These are phyloP conservation scores for Tetrahymena thermophila DNA, from an alignment of 73 alveolate genomes.

Conservation along the genomic window DNA sequence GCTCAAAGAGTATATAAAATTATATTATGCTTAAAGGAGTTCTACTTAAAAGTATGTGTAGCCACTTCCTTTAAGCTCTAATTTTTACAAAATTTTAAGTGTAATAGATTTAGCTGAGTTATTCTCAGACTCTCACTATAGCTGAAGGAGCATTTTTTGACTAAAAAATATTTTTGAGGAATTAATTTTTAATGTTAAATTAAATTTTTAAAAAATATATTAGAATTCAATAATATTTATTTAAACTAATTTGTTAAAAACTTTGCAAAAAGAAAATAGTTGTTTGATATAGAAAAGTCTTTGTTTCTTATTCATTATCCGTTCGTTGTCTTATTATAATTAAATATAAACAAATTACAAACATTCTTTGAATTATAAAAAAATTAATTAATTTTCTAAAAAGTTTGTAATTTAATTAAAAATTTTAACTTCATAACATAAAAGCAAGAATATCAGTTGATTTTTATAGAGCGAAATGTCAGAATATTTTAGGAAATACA, in stretches of 20 bases:
- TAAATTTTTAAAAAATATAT: too few relatives aligned
- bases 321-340: not conserved
- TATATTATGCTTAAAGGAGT: not conserved
- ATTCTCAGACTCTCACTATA: not conserved
- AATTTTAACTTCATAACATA: not conserved
- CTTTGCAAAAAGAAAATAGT: not conserved
- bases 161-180: too few relatives aligned
- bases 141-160: not conserved
- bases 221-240: too few relatives aligned
- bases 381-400: not conserved
- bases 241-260: too few relatives aligned
- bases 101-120: not conserved
- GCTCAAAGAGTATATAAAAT: not conserved
- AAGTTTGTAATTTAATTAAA: not conserved
- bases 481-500: conserved; percentile 85
- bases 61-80: not conserved
- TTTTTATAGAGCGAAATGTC: conserved; percentile 54
- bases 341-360: not conserved
- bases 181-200: too few relatives aligned
- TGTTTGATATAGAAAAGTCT: not conserved
- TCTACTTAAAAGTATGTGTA: not conserved
- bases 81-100: not conserved
- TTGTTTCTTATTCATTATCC: not conserved
- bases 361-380: not conserved
- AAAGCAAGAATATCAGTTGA: not conserved